Base-by-base conservation (phyloP, 129 eudicot species). In the Flaveria robusta region DNA sequence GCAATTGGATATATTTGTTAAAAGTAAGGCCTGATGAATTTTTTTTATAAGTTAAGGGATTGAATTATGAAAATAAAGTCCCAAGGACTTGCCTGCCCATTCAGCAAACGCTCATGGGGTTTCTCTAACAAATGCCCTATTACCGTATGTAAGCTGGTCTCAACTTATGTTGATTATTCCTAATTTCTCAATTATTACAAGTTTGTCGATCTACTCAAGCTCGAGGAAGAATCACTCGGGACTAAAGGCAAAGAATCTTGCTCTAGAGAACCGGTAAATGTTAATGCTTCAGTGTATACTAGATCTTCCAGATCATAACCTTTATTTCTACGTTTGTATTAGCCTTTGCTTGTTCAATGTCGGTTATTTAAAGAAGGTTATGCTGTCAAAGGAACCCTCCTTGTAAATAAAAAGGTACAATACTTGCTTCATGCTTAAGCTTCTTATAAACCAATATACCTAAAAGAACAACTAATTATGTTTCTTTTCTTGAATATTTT, bases 331-430 rank as follows among this genome's bases (percentile, higher is more conserved):
- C 34, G 49, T 54, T 63, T 77, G 15, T 80, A 65, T 70, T 68
- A 93, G 98, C 97, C 98, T 69, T 82, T 90, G 80, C 80, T 90
- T 85, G 87, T 88, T 31, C 98, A 93, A 68, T 87, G 92, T 50
- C 92, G 97, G 41, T 39, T 93, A 70, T 93, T 88, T 71, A 26
- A 88, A 66, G 79, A 90, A 9, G 97, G 98, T 14, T 42, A 15
- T 63, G 98, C 98, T 70, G 88, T 88, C 41, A 93, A 93, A 73
- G 98, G 98, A 74, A 93, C 98, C 27, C 89, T 93, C 51, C 91
- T 93, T 39, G 79, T 93, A 5, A 93, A 93, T 74, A 87, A 42
- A 19, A 87, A 87, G 97, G 98, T 93, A 65, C 22, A 39, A 15
- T 29, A 4, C 42, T 27, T 68, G 67, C 22, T 23, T 22, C 70